Evolutionary conservation across 805 yeast species (phyloP), one percentile per base, ranked within the genome.

Genomic region (Saturnispora bothae): DNA sequence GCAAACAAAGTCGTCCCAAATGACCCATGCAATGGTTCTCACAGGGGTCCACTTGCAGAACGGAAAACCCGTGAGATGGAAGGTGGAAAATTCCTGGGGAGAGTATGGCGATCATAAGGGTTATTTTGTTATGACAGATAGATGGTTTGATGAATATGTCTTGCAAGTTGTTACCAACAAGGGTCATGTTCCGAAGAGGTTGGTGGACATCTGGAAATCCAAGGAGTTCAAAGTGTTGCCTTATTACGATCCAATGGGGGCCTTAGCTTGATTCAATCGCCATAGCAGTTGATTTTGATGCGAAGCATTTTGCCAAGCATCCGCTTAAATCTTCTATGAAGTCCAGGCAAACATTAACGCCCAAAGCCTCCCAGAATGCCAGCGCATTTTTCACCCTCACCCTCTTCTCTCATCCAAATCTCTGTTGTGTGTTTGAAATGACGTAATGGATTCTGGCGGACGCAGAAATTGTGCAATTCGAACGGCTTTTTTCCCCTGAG

Each of bases 21-120:
- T 85, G 92, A 84, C 94, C 13, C 95, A 84, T 53, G 95, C 95
- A 23, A 84, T 84, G 95, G 75, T 78, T 6, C 69, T 84, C 45
- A 77, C 85, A 16, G 94, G 83, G 30, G 92, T 83, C 36, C 88
- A 84, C 57, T 56, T 85, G 21, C 45, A 57, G 28, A 59, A 65
- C 25, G 80, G 77, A 6, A 65, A 67, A 47, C 84, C 86, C 19
- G 59, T 71, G 19, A 70, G 85, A 51, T 80, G 83, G 73, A 70
- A 74, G 53, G 85, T 80, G 31, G 86, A 80, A 59, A 80, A 81
- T 59, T 80, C 88, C 1, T 80, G 88, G 88, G 88, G 88, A 43
- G 74, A 77, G 44, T 78, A 72, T 39, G 65, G 71, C 17, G 83
- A 83, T 30, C 69, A 70, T 43, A 76, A 79, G 48, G 89, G 89